Base-by-base conservation (phyloP, 2,329 filamentous ascomycete genomes). In the Aspergillus ibericus region DNA sequence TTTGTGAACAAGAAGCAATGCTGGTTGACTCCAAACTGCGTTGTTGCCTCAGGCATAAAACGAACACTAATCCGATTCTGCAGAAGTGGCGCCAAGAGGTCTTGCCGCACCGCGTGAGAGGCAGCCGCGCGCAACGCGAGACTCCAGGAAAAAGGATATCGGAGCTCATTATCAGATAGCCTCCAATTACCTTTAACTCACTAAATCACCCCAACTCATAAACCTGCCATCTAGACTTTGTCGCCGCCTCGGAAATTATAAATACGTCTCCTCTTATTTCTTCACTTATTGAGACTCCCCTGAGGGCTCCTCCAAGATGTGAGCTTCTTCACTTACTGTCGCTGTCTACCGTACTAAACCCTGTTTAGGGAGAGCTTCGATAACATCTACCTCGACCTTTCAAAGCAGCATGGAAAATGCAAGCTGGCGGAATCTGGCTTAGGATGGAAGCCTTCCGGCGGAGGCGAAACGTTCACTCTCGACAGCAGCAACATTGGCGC, bases 311-410 rank as follows among this genome's bases (percentile, higher is more conserved):
- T 75, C 71, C 71, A 71, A 59, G 55, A 75, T 75, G 72, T 75
- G 65, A 68, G 70, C 56, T 58, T 29, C 55, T 53, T 36, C 32
- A 44, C 25, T 42, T 34, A 35, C 35, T 40, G 22, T 20, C 51
- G 18, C 47, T 46, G 32, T 47, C 46, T 35, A 50, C 34, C 13
- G 53, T 48, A 42, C 63, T 64, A 53, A 66, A 46, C 18, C 47
- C 53, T 36, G 20, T 48, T 44, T 36, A 88, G 85, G 84, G 95
- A 99, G 86, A 95, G 89, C 73, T 99, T 99, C 79, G 93, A 98
- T 74, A 92, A 92, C 78, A 96, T 98, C 80, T 93, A 95, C 78
- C 87, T 99, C 69, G 93, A 99, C 76, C 85, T 99, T 60, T 97
- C 93, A 69, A 95, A 92, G 77, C 89, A 95, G 77, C 85, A 88